These are phyloP conservation scores for Cyberlindnera veronae DNA, from an alignment of 805 yeast species.

Conservation along the genomic window DNA sequence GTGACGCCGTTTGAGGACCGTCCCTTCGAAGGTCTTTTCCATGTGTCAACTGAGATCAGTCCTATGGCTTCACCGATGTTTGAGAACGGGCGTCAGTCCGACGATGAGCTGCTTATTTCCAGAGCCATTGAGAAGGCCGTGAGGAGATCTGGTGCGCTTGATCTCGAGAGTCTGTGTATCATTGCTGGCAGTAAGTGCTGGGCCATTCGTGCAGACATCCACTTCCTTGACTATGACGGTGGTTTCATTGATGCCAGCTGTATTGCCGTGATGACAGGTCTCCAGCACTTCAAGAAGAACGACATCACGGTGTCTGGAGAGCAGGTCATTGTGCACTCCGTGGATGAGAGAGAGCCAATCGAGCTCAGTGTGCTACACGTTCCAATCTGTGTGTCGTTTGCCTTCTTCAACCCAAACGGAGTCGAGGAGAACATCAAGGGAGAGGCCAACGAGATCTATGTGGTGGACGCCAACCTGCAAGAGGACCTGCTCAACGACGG, in stretches of 20 bases:
- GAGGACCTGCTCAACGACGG: slow-evolving; percentile 82
- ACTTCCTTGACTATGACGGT: slow-evolving; percentile 87
- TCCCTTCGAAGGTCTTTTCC: slow-evolving; percentile 89
- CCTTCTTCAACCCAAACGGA: slow-evolving; percentile 70
- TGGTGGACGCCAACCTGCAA: slow-evolving; percentile 71
- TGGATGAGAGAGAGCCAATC: slow-evolving; percentile 82
- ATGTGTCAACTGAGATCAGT: slow-evolving; percentile 78
- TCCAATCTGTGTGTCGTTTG: slow-evolving; percentile 86
- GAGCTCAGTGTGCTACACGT: slow-evolving; percentile 81
- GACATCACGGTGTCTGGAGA: slow-evolving; percentile 73
- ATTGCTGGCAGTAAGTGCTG: slow-evolving; percentile 90
- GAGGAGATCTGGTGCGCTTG: slow-evolving; percentile 85
- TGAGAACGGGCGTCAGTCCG: slow-evolving; percentile 66
- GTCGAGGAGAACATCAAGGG: slow-evolving; percentile 71
- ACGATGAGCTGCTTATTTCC: slow-evolving; percentile 76
- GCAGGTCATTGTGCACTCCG: slow-evolving; percentile 61
- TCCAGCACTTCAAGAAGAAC: slow-evolving; percentile 79
- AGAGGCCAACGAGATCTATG: slow-evolving; percentile 53
- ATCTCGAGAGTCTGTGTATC: slow-evolving; percentile 85
- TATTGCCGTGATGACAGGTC: slow-evolving; percentile 83
- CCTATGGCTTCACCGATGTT: slow-evolving; percentile 88
- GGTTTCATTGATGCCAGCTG: slow-evolving; percentile 89
- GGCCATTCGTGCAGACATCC: slow-evolving; percentile 87
- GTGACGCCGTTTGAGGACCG: slow-evolving; percentile 82
- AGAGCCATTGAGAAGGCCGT: slow-evolving; percentile 89